Conservation (phyloP, 2,329 filamentous ascomycete species). For the Aureobasidium sp. region DNA sequence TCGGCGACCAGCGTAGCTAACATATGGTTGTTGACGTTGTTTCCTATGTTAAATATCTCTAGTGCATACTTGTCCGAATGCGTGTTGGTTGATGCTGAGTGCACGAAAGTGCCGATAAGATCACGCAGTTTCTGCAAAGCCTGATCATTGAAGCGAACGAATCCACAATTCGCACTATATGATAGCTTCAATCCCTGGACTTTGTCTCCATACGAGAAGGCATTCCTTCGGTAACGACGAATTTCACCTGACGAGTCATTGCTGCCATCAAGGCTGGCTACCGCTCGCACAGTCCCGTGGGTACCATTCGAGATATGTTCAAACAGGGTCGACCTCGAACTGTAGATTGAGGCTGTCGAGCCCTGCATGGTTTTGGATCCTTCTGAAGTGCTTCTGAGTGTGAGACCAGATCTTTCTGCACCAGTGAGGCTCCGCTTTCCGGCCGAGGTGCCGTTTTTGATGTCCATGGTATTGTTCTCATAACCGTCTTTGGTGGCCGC, state of each 20-base stretch:
- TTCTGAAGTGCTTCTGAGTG: neutral
- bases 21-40: neutral
- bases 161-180: neutral
- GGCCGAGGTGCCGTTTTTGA: neutral
- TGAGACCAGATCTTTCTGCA: neutral
- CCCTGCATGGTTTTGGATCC: neutral
- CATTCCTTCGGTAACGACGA: neutral
- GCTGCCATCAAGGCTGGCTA: neutral
- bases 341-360: neutral
- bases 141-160: neutral
- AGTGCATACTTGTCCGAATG: conserved; percentile 9
- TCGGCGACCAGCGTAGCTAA: conserved; percentile 1
- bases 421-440: neutral
- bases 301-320: conserved; percentile 6
- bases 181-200: conserved; percentile 1
- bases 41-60: neutral
- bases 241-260: neutral
- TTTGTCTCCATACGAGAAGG: conserved; percentile 5
- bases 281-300: neutral
- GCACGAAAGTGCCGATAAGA: neutral
- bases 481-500: neutral
- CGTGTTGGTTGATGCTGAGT: neutral
- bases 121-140: neutral
- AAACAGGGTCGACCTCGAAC: neutral
- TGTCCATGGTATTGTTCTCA: neutral